Evolutionary conservation across 1,284 basidiomycete genomes (phyloP), one percentile per base, ranked within the genome.

Genomic region (Trichosporon ovoides): DNA sequence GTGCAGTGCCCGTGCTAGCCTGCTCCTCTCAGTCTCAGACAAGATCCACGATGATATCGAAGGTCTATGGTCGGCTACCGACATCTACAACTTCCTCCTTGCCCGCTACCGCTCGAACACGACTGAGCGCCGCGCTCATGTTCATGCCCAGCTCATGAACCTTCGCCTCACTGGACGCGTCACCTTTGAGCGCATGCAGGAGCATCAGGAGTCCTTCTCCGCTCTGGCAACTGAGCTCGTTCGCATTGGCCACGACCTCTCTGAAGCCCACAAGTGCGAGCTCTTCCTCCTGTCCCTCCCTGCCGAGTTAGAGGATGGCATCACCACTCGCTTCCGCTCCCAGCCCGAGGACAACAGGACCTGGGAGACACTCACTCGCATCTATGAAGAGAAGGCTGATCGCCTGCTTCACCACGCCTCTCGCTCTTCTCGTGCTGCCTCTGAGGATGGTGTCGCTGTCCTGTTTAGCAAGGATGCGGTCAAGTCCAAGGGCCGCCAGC

Each of bases 91-190:
- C 24, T 49, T 33, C 46, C 20, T 31, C 38, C 3, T 20, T 18
- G 13, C 40, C 5, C 52, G 36, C 14, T 53, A 53, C 31, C 52
- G 52, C 18, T 6, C 34, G 10, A 11, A 38, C 24, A 53, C 46
- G 16, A 13, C 46, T 31, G 46, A 49, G 28, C 20, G 46, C 5
- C 46, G 46, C 4, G 46, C 46, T 24, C 46, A 49, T 18, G 46
- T 49, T 18, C 46, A 49, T 49, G 46, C 46, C 46, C 46, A 33
- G 16, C 46, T 49, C 24, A 49, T 49, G 46, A 49, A 49, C 46
- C 46, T 49, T 5, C 22, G 28, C 9, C 46, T 49, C 24, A 18
- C n/a, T 24, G 24, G 24, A 20, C 24, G 22, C 24, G 16, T 31
- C 28, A 49, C 24, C 18, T 49, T 31, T n/a, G 46, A 49, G 16